Evolutionary conservation across 495 filamentous ascomycete genomes (phyloP).

Genomic region (Evernia prunastri): DNA sequence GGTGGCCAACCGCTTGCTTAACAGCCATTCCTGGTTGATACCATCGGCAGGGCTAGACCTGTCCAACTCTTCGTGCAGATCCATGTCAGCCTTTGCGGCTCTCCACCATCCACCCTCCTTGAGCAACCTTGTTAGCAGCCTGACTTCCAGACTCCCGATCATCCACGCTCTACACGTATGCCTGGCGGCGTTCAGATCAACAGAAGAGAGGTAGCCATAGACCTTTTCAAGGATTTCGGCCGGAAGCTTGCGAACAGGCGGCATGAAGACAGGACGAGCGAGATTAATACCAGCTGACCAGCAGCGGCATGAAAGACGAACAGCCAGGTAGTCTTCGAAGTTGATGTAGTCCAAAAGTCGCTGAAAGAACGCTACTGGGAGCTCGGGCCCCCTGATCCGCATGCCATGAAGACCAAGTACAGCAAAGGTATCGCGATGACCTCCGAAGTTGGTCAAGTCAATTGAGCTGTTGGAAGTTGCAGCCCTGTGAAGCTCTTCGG

Average conservation of each 20-base stretch:
- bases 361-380: constrained; percentile 21
- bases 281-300: constrained; percentile 25
- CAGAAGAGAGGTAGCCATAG: constrained; percentile 47
- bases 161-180: constrained; percentile 63
- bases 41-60: constrained; percentile 19
- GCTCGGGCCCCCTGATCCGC: background rate
- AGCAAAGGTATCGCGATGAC: constrained; percentile 25
- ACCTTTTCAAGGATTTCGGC: constrained; percentile 58
- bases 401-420: constrained; percentile 16
- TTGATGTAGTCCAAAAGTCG: constrained; percentile 24
- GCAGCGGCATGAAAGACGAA: constrained; percentile 32
- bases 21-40: constrained; percentile 45
- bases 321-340: constrained; percentile 22
- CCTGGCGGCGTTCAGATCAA: constrained; percentile 61
- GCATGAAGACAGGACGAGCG: constrained; percentile 17
- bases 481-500: constrained; percentile 18
- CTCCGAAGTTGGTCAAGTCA: constrained; percentile 21
- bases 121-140: constrained; percentile 48
- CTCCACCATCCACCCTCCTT: constrained; percentile 56
- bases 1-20: constrained; percentile 55
- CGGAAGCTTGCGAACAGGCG: constrained; percentile 44
- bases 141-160: constrained; percentile 50
- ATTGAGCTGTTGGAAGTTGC: constrained; percentile 13
- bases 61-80: constrained; percentile 25
- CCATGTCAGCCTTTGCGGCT: constrained; percentile 37